Evolutionary conservation across 176 grass and related monocot genomes (phyloP), one percentile per base, ranked within the genome.

Genomic region (Ensete glaucum): DNA sequence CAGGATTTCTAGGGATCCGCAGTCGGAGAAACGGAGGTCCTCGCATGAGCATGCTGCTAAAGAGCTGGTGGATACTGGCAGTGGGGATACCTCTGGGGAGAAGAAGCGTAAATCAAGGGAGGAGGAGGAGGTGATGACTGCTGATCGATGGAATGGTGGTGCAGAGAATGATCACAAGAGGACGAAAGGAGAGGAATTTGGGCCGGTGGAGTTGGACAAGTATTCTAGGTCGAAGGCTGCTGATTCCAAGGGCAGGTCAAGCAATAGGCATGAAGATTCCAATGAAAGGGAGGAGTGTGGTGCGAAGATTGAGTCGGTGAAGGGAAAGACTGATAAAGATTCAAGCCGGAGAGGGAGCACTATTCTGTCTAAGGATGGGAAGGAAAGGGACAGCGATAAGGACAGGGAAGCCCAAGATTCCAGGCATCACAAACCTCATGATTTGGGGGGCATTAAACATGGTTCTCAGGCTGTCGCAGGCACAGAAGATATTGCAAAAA

Each of bases 1-100:
- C 88, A 97, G 85, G 89, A 83, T 97, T 93, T 88, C 82, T 72
- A 89, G 77, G 87, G 93, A 97, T 90, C 73, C 76, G 25, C 90
- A 90, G 78, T 63, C 71, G 49, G 96, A 99, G 83, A 86, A 82
- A 73, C 85, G 86, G 55, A 88, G 80, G 69, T 91, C 88, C 19
- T 87, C 82, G 17, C 85, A 85, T 53, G 29, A 60, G n/a, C 21
- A 43, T 52, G 27, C 59, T 48, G 86, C 52, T 17, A 79, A 54
- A 71, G 85, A 88, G 54, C 73, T 85, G 80, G 79, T 82, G 17
- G 82, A 71, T 64, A 81, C 64, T 65, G 84, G 75, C 81, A 89
- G 90, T 67, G 88, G 85, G 22, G 82, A 93, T 80, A 72, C 52
- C 50, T 73, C 75, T 63, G 57, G 66, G 48, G 94, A 98, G 65